Evolutionary conservation across 2,329 filamentous ascomycete species (phyloP), one percentile per base, ranked within the genome.

Genomic region (Fusarium proliferatum): DNA sequence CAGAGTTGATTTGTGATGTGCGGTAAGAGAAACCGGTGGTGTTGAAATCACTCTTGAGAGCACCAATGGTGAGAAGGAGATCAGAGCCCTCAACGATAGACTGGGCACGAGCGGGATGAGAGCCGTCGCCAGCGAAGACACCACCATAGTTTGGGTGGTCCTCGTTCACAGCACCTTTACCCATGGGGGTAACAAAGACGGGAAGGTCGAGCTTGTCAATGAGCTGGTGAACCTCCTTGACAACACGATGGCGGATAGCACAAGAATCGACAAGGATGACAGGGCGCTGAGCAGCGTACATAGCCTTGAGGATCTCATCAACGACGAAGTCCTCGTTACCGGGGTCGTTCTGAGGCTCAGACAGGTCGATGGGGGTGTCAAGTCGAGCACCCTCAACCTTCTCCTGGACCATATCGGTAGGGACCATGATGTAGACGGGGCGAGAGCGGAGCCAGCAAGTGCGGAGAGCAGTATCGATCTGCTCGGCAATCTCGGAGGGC

Each of bases 181-280:
- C 94, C 93, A 97, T 97, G 5, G 94, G 94, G 1, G 94, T 93
- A n/a, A 95, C 93, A 76, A 96, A 97, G 0, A 93, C 92, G 9
- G 95, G 94, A 12, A 97, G 85, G 8, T 89, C 86, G 2, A 93
- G 93, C 81, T 92, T 93, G 68, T 91, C 86, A 58, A 97, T 85
- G 21, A 97, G 85, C 12, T 89, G 88, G 75, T 93, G 90, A 23
- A 94, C 90, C 81, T 96, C 94, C 2, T 89, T 82, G 3, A 95
- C 82, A 21, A 93, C 92, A 46, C 91, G 87, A 79, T 96, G 93
- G 39, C 94, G 90, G 72, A 95, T 91, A 16, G 94, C 92, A 77
- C 94, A 96, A 39, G 93, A 93, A 81, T 97, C 95, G 10, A 97
- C 91, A 11, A 97, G 85, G 42, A 97, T 89, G 43, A 96, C 85